Evolutionary conservation across 305 asterid species (phyloP).

Genomic region (Plantago coronopus): DNA sequence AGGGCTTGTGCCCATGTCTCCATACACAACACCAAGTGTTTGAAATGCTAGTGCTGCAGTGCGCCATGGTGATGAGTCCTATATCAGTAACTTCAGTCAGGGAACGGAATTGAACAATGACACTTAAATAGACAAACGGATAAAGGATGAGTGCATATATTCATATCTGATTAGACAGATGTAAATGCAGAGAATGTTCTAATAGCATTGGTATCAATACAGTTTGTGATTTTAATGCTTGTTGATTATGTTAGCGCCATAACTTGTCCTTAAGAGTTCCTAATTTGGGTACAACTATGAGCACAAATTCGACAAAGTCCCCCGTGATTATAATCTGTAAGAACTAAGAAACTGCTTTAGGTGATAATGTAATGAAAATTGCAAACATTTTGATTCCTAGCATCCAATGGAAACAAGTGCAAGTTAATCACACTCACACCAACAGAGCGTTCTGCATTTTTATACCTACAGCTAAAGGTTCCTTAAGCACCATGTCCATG

Average conservation of each 20-base stretch:
- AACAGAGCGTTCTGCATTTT: too few species aligned
- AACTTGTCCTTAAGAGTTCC: neutral
- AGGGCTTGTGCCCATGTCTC: constrained; percentile 98
- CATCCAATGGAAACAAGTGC: too few species aligned
- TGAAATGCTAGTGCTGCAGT: constrained; percentile 82
- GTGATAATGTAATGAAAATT: too few species aligned
- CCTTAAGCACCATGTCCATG: too few species aligned
- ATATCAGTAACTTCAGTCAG: constrained; percentile 22
- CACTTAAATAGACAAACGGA: neutral
- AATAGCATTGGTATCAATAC: neutral
- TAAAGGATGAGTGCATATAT: neutral
- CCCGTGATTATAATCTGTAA: neutral
- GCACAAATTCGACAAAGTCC: neutral
- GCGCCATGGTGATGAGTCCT: constrained; percentile 68
- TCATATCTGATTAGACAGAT: neutral
- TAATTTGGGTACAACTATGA: too few species aligned
- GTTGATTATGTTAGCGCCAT: neutral
- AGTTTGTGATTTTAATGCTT: neutral
- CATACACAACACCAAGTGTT: constrained; percentile 96
- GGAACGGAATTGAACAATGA: neutral
- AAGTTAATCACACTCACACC: too few species aligned
- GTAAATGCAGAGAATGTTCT: neutral
- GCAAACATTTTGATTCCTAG: too few species aligned
- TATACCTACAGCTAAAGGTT: too few species aligned
- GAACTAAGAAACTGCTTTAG: too few species aligned